Conservation (phyloP, 192 early-diverging fungal species). For the Chytriomyces sp. region DNA sequence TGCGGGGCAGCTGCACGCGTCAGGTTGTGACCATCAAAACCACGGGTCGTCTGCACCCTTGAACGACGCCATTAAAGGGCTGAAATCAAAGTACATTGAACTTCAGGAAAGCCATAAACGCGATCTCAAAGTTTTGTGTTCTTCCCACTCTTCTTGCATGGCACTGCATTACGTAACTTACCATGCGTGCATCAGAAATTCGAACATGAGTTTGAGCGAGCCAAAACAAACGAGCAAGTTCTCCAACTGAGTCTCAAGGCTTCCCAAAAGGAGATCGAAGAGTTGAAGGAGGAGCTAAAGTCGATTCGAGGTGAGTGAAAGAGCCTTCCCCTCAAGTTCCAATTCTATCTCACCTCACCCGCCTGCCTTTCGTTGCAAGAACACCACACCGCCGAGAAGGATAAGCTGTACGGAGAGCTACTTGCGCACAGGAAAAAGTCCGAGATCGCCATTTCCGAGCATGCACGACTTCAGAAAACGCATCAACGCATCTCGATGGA, state of each 20-base stretch:
- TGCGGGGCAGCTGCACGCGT: neutral
- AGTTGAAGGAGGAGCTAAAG: conserved; percentile 26
- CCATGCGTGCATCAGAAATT: conserved; percentile 6
- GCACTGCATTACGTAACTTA: too few species aligned
- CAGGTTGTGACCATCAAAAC: neutral
- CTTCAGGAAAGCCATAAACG: conserved; percentile 57
- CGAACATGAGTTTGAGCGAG: conserved; percentile 32
- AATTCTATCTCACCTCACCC: neutral
- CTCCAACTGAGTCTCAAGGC: conserved; percentile 31
- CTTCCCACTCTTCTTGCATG: too few species aligned
- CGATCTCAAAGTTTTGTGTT: conserved; percentile 46
- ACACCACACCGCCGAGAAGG: conserved; percentile 50
- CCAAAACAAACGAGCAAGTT: conserved; percentile 35
- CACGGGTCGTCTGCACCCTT: conserved; percentile 40
- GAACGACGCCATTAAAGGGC: conserved; percentile 52
- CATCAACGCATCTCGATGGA: conserved; percentile 43
- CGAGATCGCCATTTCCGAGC: conserved; percentile 37
- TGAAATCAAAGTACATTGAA: conserved; percentile 59
- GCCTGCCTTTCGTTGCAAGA: conserved; percentile 1
- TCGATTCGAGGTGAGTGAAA: conserved; percentile 16
- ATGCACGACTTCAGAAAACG: conserved; percentile 36
- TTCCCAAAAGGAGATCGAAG: conserved; percentile 24
- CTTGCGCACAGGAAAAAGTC: conserved; percentile 44
- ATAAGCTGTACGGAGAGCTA: conserved; percentile 50
- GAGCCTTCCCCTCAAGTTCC: neutral